Conservation (phyloP, 2,329 filamentous ascomycete species). For the Botrytis tulipae region DNA sequence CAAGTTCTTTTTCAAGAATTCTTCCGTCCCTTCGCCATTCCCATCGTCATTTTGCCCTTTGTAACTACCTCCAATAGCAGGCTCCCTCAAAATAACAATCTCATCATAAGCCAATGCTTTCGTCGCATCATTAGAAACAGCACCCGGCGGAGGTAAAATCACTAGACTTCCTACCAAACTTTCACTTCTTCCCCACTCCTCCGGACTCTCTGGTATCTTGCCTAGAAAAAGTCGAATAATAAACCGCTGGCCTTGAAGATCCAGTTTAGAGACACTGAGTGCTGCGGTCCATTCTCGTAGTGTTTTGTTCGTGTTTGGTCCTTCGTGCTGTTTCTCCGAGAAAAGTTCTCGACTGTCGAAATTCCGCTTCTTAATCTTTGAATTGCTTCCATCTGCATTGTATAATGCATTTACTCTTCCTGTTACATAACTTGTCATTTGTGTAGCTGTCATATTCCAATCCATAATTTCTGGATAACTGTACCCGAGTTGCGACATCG, state of each 20-base stretch:
- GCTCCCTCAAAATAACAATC: constrained; percentile 24
- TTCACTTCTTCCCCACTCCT: constrained; percentile 27
- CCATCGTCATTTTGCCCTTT: constrained; percentile 20
- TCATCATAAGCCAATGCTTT: constrained; percentile 30
- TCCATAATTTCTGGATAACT: constrained; percentile 39
- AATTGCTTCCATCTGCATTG: constrained; percentile 22
- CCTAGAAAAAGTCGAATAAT: constrained; percentile 32
- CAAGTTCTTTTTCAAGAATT: constrained; percentile 30
- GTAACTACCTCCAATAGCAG: not conserved
- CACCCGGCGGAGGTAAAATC: constrained; percentile 30
- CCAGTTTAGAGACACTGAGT: constrained; percentile 35
- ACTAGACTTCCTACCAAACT: constrained; percentile 27
- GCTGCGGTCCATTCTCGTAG: constrained; percentile 30
- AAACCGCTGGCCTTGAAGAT: constrained; percentile 31
- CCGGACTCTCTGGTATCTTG: constrained; percentile 26
- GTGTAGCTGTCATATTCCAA: constrained; percentile 50
- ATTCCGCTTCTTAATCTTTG: constrained; percentile 12
- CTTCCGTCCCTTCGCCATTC: constrained; percentile 23
- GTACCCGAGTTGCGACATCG: constrained; percentile 31
- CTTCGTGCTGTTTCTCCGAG: not conserved
- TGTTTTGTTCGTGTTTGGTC: not conserved
- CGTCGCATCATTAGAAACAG: constrained; percentile 15
- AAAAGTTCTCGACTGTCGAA: not conserved
- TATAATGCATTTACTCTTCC: constrained; percentile 58
- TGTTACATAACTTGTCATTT: constrained; percentile 60